Evolutionary conservation across 148 eudicot genomes (phyloP).

Genomic region (Diospyros lotus): DNA sequence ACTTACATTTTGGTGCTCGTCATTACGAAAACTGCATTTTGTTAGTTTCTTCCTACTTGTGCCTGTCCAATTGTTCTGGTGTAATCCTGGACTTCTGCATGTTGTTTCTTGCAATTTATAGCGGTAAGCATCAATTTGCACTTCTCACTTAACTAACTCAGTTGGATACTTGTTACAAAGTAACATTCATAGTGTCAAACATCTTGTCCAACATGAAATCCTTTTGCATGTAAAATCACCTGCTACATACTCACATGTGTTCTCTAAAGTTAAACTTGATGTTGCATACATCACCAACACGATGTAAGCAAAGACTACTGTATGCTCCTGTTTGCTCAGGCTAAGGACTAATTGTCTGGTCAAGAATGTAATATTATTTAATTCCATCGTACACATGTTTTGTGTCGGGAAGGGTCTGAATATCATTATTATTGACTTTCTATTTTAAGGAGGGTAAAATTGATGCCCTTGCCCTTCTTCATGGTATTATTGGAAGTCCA

Average conservation of each 20-base stretch:
- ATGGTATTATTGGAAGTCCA: background rate
- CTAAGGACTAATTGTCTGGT: background rate
- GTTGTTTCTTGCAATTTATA: background rate
- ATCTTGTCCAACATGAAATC: background rate
- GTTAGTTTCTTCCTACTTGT: background rate
- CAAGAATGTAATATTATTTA: background rate
- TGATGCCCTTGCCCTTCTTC: background rate
- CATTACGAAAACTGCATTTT: constrained; percentile 4
- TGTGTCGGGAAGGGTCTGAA: no score
- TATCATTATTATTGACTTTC: background rate
- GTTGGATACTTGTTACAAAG: background rate
- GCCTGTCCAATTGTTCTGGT: background rate
- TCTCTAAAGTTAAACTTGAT: constrained; percentile 6
- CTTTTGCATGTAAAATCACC: background rate
- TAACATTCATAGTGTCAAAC: background rate
- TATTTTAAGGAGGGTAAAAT: background rate
- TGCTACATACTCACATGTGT: background rate
- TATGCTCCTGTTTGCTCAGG: background rate
- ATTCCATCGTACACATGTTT: background rate
- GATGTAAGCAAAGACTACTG: background rate
- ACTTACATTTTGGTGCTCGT: background rate
- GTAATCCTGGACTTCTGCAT: background rate
- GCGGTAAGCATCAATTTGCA: background rate
- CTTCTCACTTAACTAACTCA: background rate
- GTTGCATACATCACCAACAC: background rate